Evolutionary conservation across 495 filamentous ascomycete species (phyloP), one percentile per base, ranked within the genome.

Genomic region (Filosporella fistucella): DNA sequence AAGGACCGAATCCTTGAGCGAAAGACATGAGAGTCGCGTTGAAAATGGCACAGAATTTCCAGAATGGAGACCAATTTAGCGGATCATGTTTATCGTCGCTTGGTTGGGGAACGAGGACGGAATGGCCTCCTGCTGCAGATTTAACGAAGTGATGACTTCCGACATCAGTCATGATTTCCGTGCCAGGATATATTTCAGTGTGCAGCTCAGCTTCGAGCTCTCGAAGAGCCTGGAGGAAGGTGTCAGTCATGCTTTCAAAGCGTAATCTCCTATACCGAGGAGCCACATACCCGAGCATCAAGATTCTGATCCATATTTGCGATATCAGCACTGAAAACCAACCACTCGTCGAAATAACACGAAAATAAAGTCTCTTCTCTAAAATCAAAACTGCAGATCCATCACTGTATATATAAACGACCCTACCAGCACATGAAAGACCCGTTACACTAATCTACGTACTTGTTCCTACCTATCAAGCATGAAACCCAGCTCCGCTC

Each of bases 71-170:
- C 56, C 62, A 42, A 77, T 58, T 47, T 11, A 84, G 56, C 10
- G 80, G 77, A 52, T 81, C 76, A 45, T 79, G 70, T 1, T 71
- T 68, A 43, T 77, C 65, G 40, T 63, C 62, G 0, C 72, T 77
- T 1, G 77, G 77, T 5, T 69, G 58, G 1, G 77, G 77, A 28
- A 79, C 65, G 16, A 81, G 53, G 9, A 81, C 71, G 30, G 55
- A 54, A 24, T 53, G 49, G 3, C 20, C 40, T 32, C 52, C 48
- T 25, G 47, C 38, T 32, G 52, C 6, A 36, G 60, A 66, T 59
- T 80, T 78, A 58, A 81, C 74, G 53, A 84, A 82, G 58, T 80
- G 78, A 62, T 81, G 78, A 0, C 61, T 60, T 23, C 78, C 80
- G 32, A 81, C 68, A 58, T 78, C 75, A 34, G 66, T 60, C 79